Evolutionary conservation across 2,329 filamentous ascomycete species (phyloP), one percentile per base, ranked within the genome.

Genomic region (Sporothrix humicola): DNA sequence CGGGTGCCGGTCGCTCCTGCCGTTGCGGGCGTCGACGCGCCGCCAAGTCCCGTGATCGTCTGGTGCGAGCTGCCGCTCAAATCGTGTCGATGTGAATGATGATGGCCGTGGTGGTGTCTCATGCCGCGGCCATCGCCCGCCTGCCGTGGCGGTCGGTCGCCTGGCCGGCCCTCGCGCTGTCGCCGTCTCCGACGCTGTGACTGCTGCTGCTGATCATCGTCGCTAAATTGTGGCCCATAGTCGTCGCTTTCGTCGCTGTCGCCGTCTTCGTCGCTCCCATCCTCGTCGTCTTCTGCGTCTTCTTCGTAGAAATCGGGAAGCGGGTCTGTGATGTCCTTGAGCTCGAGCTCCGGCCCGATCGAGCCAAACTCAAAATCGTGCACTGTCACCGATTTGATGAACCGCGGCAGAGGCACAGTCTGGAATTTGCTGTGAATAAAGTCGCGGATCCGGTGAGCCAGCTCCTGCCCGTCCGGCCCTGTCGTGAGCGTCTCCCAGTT

Each of bases 361-460:
- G 86, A 89, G 66, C 96, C 96, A 81, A 99, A 98, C 76, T 95
- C 91, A 83, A 99, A 99, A 75, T 93, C 91, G 81, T 98, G 95
- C 56, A 98, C 95, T 72, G 94, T 92, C 78, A 99, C 96, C 37
- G 94, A 96, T 80, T 96, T 95, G 83, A 99, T 98, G 87, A 99
- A 98, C 79, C 94, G 93, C 74, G 96, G 96, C 65, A 99, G 88
- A 37, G 92, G 89, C 76, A 98, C 91, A 75, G 94, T 90, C 83
- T 99, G 96, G 83, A 99, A 99, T 79, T 95, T 96, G 80, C 94
- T 92, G 83, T 99, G 94, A 78, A 99, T 93, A 83, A 99, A 99
- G 79, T 91, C 90, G 77, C 95, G 93, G 82, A 99, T 97, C 76
- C 88, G 89, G 80, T 94, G 92, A 68, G 95, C 94, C 75, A 98